A percentile compares a stretch with the other conserved stretches of the same genome.
Evolutionary conservation across 495 filamentous ascomycete species (phyloP).

Genomic region (Parathielavia hyrcaniae): DNA sequence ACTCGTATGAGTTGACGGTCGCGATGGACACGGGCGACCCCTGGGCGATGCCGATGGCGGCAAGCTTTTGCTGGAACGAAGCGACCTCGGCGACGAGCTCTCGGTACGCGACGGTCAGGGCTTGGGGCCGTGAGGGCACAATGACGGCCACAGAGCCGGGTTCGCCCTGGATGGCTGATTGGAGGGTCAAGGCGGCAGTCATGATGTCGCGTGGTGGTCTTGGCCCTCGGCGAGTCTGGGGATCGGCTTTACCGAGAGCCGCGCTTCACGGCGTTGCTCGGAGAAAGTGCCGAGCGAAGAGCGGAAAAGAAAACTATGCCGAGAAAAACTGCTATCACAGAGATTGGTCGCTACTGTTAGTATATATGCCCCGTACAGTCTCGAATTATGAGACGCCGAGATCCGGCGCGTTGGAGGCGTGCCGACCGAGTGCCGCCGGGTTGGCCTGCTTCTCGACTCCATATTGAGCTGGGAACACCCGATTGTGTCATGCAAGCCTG

Average conservation of each 20-base stretch:
- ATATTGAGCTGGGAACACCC: neutral
- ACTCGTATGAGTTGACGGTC: slow-evolving; percentile 72
- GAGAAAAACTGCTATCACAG: too few species aligned
- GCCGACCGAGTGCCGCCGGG: neutral
- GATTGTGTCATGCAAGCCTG: slow-evolving; percentile 20
- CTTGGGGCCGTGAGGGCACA: slow-evolving; percentile 53
- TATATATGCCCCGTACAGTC: neutral
- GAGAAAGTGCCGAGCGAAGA: neutral
- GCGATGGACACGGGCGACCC: slow-evolving; percentile 67
- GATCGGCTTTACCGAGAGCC: neutral
- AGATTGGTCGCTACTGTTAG: too few species aligned
- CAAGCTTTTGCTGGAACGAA: slow-evolving; percentile 65
- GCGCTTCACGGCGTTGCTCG: slow-evolving; percentile 14
- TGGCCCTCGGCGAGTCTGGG: slow-evolving; percentile 1
- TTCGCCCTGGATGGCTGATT: slow-evolving; percentile 40
- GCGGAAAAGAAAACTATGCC: too few species aligned
- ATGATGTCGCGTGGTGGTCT: slow-evolving; percentile 16
- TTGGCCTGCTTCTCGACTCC: neutral
- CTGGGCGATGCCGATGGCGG: slow-evolving; percentile 58
- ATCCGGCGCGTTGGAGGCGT: neutral
- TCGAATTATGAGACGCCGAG: neutral
- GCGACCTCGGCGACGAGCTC: slow-evolving; percentile 55
- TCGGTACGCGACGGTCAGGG: slow-evolving; percentile 57
- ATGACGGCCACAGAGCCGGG: slow-evolving; percentile 53
- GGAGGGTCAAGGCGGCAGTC: slow-evolving; percentile 32